These are phyloP conservation scores for Trichoderma koningiopsis DNA, from an alignment of 2,329 filamentous ascomycete species.

Conservation along the genomic window DNA sequence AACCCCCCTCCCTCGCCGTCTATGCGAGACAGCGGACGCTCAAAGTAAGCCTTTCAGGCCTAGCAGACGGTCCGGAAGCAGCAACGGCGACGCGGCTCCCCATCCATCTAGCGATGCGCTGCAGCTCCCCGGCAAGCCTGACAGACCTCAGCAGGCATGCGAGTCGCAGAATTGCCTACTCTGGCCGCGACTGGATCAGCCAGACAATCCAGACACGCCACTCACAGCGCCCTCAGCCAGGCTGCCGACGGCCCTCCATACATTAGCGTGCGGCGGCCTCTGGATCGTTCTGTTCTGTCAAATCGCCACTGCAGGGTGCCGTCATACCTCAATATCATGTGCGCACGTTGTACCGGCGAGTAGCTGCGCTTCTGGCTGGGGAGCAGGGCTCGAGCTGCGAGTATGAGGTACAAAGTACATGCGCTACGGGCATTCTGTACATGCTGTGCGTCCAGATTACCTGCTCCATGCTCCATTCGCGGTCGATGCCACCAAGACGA, in stretches of 20 bases:
- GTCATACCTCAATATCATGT: constrained; percentile 26
- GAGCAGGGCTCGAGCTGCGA: background rate
- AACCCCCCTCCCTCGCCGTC: background rate
- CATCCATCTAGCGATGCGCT: constrained; percentile 21
- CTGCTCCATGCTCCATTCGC: background rate
- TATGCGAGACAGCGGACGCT: constrained; percentile 9
- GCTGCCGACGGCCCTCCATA: constrained; percentile 19
- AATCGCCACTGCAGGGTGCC: constrained; percentile 28
- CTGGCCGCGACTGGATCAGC: constrained; percentile 10
- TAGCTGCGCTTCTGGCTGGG: background rate
- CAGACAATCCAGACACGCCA: constrained; percentile 18
- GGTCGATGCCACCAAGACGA: background rate
- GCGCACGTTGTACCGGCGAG: constrained; percentile 1
- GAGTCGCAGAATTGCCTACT: constrained; percentile 8
- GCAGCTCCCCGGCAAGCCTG: constrained; percentile 25
- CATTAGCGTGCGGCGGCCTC: constrained; percentile 26
- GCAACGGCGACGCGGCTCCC: constrained; percentile 24
- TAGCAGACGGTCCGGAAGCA: constrained; percentile 24
- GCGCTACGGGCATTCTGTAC: background rate
- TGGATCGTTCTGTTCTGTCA: constrained; percentile 15
- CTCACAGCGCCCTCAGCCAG: constrained; percentile 20
- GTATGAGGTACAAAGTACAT: background rate
- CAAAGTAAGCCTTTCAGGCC: constrained; percentile 9
- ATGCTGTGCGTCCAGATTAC: background rate
- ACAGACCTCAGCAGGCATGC: constrained; percentile 10